Evolutionary conservation across 2,329 filamentous ascomycete genomes (phyloP).

Genomic region (Fusarium decemcellulare): DNA sequence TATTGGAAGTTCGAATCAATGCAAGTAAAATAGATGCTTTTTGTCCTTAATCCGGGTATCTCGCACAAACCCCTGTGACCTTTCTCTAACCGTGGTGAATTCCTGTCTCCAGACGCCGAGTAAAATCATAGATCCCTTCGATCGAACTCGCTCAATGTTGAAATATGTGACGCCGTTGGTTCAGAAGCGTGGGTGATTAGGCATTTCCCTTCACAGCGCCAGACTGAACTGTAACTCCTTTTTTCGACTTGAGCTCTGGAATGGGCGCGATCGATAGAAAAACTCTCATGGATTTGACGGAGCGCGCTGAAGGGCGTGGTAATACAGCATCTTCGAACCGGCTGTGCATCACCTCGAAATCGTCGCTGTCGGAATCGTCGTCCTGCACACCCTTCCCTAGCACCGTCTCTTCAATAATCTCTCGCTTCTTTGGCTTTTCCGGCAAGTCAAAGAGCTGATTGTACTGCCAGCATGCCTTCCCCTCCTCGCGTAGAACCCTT

Average conservation of each 20-base stretch:
- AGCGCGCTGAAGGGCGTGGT: conserved; percentile 60
- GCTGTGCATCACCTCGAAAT: conserved; percentile 72
- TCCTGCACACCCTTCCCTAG: conserved; percentile 47
- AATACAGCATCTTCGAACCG: conserved; percentile 68
- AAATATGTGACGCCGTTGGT: not conserved
- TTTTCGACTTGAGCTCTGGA: conserved; percentile 66
- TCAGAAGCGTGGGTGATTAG: conserved; percentile 2
- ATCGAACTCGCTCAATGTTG: not conserved
- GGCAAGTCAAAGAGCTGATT: conserved; percentile 68
- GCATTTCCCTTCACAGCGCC: conserved; percentile 51
- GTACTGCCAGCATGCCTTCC: conserved; percentile 68
- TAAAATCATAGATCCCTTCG: not conserved
- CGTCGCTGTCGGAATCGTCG: conserved; percentile 55
- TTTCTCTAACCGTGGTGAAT: conserved; percentile 10
- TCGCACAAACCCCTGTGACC: conserved; percentile 12
- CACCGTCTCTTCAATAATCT: conserved; percentile 60
- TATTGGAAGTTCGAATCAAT: conserved; percentile 33
- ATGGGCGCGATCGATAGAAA: conserved; percentile 70
- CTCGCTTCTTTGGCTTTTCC: conserved; percentile 49
- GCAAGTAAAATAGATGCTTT: conserved; percentile 30
- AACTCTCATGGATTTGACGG: conserved; percentile 70
- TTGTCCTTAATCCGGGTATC: conserved; percentile 39
- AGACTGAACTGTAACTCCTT: conserved; percentile 63
- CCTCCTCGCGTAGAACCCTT: conserved; percentile 64
- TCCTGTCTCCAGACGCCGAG: conserved; percentile 22